These are phyloP conservation scores for Peronospora farinosa DNA, from an alignment of 352 stramenopile species.

Conservation along the genomic window DNA sequence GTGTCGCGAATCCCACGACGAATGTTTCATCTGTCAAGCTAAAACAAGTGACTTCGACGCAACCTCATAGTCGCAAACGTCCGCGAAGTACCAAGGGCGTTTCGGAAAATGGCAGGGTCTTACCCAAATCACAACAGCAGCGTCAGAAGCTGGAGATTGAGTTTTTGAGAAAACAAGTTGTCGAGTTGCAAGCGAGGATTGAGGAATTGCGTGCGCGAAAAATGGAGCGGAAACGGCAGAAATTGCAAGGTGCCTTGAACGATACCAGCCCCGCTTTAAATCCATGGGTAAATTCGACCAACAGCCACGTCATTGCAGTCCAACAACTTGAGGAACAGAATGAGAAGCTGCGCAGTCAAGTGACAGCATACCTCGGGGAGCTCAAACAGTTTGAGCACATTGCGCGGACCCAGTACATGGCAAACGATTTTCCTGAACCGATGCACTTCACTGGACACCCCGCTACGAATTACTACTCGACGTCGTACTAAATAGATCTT, in stretches of 20 bases:
- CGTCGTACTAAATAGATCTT: constrained; percentile 12
- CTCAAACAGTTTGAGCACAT: constrained; percentile 26
- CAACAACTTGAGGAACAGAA: constrained; percentile 37
- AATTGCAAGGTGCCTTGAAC: background rate
- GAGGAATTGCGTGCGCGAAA: constrained; percentile 22
- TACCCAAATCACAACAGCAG: constrained; percentile 31
- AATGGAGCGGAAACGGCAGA: constrained; percentile 13
- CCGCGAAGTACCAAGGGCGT: background rate
- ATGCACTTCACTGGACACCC: constrained; percentile 3
- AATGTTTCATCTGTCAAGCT: background rate
- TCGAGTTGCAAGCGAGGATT: constrained; percentile 25
- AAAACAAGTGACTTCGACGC: constrained; percentile 1
- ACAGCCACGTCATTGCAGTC: constrained; percentile 16
- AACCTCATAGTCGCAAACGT: constrained; percentile 14
- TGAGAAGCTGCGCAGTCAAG: constrained; percentile 28
- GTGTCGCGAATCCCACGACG: constrained; percentile 4
- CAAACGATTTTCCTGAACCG: background rate
- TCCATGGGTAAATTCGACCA: constrained; percentile 11
- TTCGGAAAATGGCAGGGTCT: background rate
- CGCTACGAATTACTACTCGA: constrained; percentile 2
- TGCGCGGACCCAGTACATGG: constrained; percentile 8
- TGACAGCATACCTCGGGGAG: constrained; percentile 20
- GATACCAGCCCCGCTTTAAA: background rate
- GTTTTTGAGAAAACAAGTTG: constrained; percentile 23
- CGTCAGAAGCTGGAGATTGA: constrained; percentile 34